Conservation (phyloP, 2,329 filamentous ascomycete species). For the Colletotrichum destructivum region DNA sequence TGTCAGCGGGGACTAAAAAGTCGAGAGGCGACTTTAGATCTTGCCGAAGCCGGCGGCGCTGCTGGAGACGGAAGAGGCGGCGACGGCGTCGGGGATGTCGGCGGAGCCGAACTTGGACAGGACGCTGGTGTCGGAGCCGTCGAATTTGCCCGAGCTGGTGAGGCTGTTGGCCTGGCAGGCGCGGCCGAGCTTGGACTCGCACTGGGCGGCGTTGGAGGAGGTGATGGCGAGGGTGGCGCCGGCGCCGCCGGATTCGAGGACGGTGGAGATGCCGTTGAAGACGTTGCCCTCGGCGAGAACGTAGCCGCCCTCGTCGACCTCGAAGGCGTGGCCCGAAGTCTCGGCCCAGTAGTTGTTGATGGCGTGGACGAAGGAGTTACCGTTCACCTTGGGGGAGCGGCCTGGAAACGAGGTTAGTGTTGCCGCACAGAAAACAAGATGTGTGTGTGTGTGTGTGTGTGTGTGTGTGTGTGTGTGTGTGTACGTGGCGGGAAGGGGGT, state of each 20-base stretch:
- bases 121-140: conserved; percentile 61
- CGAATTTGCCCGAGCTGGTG: conserved; percentile 56
- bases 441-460: no score
- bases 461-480: no score
- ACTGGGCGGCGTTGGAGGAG: conserved; percentile 50
- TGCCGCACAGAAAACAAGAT: no score
- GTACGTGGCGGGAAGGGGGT: rapidly evolving
- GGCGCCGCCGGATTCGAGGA: conserved; percentile 50
- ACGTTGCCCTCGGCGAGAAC: conserved; percentile 71
- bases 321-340: conserved; percentile 70
- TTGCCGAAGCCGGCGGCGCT: conserved; percentile 63
- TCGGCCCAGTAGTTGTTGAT: conserved; percentile 75
- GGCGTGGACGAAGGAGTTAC: conserved; percentile 70
- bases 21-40: conserved; percentile 49
- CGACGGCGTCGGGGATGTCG: conserved; percentile 50
- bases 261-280: conserved; percentile 66
- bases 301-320: conserved; percentile 59
- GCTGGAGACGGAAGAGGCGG: conserved; percentile 51
- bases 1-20: background rate
- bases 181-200: conserved; percentile 63
- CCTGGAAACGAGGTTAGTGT: conserved; percentile 44
- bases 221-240: conserved; percentile 32
- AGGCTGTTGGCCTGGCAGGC: conserved; percentile 66
- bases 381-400: conserved; percentile 70
- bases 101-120: conserved; percentile 66